A percentile compares a stretch with the other conserved stretches of the same genome.
These are phyloP conservation scores for Verbascum thapsus DNA, from an alignment of 257 asterid genomes.

Conservation along the genomic window DNA sequence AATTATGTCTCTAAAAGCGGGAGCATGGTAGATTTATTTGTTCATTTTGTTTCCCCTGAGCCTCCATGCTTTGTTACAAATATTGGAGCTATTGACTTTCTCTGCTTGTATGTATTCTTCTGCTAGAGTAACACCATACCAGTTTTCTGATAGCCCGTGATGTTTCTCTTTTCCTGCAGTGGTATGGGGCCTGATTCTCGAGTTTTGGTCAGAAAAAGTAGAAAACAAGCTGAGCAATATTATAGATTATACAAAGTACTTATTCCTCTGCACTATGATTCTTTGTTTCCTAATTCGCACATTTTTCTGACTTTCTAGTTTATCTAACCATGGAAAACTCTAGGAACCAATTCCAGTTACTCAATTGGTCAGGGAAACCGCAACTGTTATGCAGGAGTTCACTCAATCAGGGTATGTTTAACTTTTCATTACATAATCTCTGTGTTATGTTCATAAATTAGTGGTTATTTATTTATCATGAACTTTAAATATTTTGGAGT, in stretches of 20 bases:
- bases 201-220: slow-evolving; percentile 94
- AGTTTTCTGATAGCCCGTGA: slow-evolving; percentile 19
- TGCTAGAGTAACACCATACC: background rate
- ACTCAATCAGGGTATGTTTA: slow-evolving; percentile 92
- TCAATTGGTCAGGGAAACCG: slow-evolving; percentile 98
- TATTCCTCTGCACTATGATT: slow-evolving; percentile 6
- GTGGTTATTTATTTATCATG: slow-evolving; percentile 12
- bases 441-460: slow-evolving; percentile 5
- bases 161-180: slow-evolving; percentile 52
- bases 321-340: slow-evolving; percentile 18
- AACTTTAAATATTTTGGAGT: slow-evolving; percentile 13
- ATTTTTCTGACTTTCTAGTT: too few relatives aligned
- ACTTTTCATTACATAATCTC: background rate
- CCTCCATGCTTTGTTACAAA: slow-evolving; percentile 12
- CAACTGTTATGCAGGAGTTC: slow-evolving; percentile 99
- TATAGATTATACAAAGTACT: slow-evolving; percentile 87
- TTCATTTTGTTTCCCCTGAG: background rate
- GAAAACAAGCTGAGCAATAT: slow-evolving; percentile 97
- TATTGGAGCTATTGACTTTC: background rate
- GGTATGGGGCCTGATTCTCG: slow-evolving; percentile 99
- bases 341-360: slow-evolving; percentile 97
- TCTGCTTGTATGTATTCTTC: slow-evolving; percentile 5
- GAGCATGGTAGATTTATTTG: too few relatives aligned
- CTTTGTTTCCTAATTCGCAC: background rate
- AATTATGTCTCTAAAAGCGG: too few relatives aligned